Conservation (phyloP, 192 early-diverging fungal genomes). For the Powellomyces hirtus region DNA sequence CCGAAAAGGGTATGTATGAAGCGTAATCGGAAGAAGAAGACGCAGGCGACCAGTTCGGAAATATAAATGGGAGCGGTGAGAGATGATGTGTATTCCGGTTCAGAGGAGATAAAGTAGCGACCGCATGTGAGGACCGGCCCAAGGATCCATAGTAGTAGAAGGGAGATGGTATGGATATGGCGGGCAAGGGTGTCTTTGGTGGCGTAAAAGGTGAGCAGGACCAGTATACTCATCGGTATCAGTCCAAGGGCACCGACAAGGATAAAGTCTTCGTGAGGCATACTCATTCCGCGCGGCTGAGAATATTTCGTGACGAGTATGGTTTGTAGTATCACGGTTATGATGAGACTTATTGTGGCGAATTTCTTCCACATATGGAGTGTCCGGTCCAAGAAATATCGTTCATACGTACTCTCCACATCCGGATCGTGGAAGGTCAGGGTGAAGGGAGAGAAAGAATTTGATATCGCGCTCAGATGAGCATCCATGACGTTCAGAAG, state of each 20-base stretch:
- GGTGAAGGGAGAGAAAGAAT: conserved; percentile 20
- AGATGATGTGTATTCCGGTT: conserved; percentile 17
- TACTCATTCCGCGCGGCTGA: conserved; percentile 2
- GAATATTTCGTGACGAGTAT: conserved; percentile 15
- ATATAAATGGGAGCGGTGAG: conserved; percentile 51
- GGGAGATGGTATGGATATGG: conserved; percentile 38
- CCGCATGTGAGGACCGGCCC: conserved; percentile 45
- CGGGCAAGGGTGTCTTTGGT: conserved; percentile 5
- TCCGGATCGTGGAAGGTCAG: conserved; percentile 29
- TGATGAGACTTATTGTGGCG: conserved; percentile 4
- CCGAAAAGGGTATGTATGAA: conserved; percentile 42
- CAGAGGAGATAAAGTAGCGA: conserved; percentile 31
- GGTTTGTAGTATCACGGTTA: conserved; percentile 8
- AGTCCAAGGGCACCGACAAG: conserved; percentile 21
- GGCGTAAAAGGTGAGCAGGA: not conserved
- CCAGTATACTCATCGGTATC: conserved; percentile 7
- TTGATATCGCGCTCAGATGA: conserved; percentile 17
- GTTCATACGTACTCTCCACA: conserved; percentile 23
- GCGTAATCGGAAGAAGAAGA: conserved; percentile 47
- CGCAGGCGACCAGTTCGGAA: conserved; percentile 38
- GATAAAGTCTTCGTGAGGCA: conserved; percentile 18
- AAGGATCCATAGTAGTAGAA: conserved; percentile 35
- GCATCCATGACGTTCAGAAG: conserved; percentile 22
- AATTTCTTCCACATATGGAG: conserved; percentile 20
- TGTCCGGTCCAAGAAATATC: conserved; percentile 30